A percentile compares a stretch with the other conserved stretches of the same genome.
Evolutionary conservation across 2,329 filamentous ascomycete genomes (phyloP).

Genomic region (Penicillium janthinellum): DNA sequence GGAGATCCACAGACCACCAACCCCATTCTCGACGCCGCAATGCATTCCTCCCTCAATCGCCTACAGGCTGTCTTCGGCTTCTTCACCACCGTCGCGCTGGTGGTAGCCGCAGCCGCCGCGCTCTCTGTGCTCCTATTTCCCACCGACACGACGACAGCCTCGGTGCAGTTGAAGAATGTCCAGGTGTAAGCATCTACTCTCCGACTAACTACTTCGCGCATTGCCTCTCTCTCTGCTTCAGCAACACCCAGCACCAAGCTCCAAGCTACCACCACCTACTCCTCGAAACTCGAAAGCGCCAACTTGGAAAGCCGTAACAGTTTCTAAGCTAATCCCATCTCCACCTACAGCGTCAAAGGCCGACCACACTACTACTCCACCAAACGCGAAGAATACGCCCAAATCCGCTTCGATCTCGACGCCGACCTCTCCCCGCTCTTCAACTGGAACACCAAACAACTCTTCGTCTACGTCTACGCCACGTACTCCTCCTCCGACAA

Average conservation of each 20-base stretch:
- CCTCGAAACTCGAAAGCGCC: too few relatives aligned
- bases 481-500: constrained; percentile 56
- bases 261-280: neutral
- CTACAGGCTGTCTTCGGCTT: constrained; percentile 94
- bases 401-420: constrained; percentile 90
- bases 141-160: constrained; percentile 58
- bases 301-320: neutral
- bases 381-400: constrained; percentile 93
- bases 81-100: constrained; percentile 92
- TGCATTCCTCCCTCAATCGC: constrained; percentile 87
- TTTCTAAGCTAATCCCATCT: neutral
- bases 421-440: constrained; percentile 91
- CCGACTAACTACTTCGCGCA: neutral
- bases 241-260: neutral
- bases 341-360: constrained; percentile 70
- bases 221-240: too few relatives aligned
- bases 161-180: constrained; percentile 59
- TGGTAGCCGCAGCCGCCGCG: constrained; percentile 76
- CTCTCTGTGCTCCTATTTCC: constrained; percentile 69
- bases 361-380: constrained; percentile 93
- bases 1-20: neutral
- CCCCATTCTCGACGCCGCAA: constrained; percentile 48
- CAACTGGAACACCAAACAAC: constrained; percentile 98
- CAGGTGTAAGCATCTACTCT: constrained; percentile 68
- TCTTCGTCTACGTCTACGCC: constrained; percentile 95